phyloP scores from a whole-genome alignment of 208 protist genomes.

The Trichomonas vaginalis region DNA sequence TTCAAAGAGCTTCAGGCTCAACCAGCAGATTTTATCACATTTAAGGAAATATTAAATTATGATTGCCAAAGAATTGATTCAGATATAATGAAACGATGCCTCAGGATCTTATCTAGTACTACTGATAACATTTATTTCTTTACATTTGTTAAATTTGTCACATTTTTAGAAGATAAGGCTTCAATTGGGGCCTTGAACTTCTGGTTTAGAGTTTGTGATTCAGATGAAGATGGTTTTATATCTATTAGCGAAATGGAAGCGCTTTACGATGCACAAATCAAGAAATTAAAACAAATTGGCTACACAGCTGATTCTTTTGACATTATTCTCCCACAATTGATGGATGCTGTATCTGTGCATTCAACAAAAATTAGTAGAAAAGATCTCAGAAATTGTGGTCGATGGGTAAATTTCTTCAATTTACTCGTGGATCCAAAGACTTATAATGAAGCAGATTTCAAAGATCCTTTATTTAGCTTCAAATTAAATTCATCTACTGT shows the following conservation, averaged over 20 bases:
- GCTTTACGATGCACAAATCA: neutral
- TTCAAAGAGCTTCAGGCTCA: neutral
- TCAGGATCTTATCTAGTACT: neutral
- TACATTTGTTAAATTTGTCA: neutral
- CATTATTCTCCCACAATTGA: neutral
- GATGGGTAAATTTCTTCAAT: neutral
- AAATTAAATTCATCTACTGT: neutral
- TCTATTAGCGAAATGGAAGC: neutral
- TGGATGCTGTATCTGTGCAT: neutral
- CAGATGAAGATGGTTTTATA: conserved; percentile 5
- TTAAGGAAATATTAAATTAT: neutral
- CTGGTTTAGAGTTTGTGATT: conserved; percentile 13
- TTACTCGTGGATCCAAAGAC: neutral
- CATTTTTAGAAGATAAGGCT: neutral
- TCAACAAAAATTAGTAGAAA: neutral
- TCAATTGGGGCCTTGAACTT: neutral
- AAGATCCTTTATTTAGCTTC: neutral
- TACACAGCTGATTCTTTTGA: neutral
- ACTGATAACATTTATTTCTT: neutral
- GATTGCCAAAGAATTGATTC: neutral
- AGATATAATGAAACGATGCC: neutral
- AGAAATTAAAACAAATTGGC: neutral
- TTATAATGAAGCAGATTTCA: neutral
- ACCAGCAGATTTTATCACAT: neutral
- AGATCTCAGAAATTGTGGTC: neutral